Base-by-base conservation (phyloP, 345 rosid species). In the Geranium rotundifolium region DNA sequence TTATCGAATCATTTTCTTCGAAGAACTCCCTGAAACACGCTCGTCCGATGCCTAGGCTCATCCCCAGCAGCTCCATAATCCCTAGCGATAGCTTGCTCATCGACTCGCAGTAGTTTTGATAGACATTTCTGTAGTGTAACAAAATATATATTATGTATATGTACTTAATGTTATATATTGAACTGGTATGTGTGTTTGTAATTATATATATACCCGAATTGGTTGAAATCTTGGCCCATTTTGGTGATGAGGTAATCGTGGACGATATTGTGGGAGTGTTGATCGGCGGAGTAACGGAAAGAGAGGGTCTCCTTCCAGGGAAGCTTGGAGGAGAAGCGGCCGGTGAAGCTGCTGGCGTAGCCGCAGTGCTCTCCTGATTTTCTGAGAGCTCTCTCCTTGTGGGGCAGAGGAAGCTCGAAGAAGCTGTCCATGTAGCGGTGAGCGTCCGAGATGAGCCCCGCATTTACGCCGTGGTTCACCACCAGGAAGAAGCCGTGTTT, bases 261-360 rank as follows among this genome's bases (percentile, higher is more conserved):
- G 20, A 93, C 90, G 4, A 78, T 50, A 55, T 75, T 75, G 4
- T 82, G 64, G 4, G 77, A 70, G 57, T 58, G 70, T 18, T 71
- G 41, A 57, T 79, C 85, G 15, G 84, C 86, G 1, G 81, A 80
- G 70, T 73, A 83, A 19, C 79, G 66, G 65, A 93, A 82, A 60
- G 99, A 93, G 19, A 93, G 88, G 0, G 97, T 93, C 75, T 93
- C 99, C 70, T 93, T 93, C 97, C 99, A 93, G 0, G 99, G 99
- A 17, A 93, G 91, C 72, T 88, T 90, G 37, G 88, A 80, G 52
- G 88, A 79, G 70, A 93, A 93, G 62, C 99, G 82, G 4, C 97
- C 89, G 27, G 99, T 93, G 84, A 93, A 93, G 73, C 97, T 93
- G 69, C 97, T 90, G 4, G 99, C 99, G 57, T 93, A 93, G 30